A percentile compares a stretch with the other conserved stretches of the same genome.
Evolutionary conservation across 73 alveolate genomes (phyloP).

Genomic region (Blepharisma japonicum): DNA sequence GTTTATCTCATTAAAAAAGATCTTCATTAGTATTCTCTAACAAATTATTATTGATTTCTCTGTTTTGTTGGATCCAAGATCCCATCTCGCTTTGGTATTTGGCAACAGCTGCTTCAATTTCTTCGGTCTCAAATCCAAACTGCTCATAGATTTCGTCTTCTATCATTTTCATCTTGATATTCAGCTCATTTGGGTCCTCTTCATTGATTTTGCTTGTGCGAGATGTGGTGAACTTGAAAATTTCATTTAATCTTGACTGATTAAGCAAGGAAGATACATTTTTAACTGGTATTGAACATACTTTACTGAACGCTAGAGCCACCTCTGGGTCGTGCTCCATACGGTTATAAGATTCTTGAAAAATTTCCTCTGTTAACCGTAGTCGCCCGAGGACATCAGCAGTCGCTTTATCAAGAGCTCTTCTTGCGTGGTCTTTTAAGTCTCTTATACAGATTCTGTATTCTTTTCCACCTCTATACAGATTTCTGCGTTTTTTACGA

Average conservation of each 20-base stretch:
- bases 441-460: neutral
- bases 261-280: neutral
- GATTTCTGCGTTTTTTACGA: neutral
- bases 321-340: neutral
- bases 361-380: neutral
- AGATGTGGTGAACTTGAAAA: neutral
- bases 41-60: neutral
- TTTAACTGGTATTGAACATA: neutral
- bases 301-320: neutral
- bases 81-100: neutral
- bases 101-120: neutral
- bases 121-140: neutral
- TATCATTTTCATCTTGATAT: neutral
- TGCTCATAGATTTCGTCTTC: neutral
- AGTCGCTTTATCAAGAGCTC: neutral
- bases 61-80: neutral
- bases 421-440: constrained; percentile 9
- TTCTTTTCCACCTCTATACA: neutral
- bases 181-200: constrained; percentile 13
- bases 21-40: neutral
- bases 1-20: neutral
- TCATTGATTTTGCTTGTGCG: neutral
- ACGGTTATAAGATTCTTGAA: neutral
- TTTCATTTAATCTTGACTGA: neutral
- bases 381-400: neutral